Evolutionary conservation across 2,329 filamentous ascomycete species (phyloP).

Genomic region (Orbilia blumenaviensis): DNA sequence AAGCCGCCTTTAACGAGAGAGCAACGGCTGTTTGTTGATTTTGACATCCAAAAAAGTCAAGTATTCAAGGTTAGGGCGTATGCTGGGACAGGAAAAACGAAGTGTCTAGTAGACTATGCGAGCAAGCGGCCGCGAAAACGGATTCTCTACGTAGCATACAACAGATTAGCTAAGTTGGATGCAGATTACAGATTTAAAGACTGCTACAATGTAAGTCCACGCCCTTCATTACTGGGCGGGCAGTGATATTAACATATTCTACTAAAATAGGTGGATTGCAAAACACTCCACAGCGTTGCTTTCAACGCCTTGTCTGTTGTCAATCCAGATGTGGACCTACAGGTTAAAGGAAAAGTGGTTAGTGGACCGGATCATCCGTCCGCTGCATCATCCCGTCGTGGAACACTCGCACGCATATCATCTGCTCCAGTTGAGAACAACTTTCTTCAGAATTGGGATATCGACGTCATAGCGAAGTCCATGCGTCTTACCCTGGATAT

Average conservation of each 20-base stretch:
- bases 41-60: slow-evolving; percentile 50
- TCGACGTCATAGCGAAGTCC: slow-evolving; percentile 18
- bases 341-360: slow-evolving; percentile 27
- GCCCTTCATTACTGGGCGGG: neutral
- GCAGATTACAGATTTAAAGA: slow-evolving; percentile 39
- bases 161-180: slow-evolving; percentile 36
- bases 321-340: slow-evolving; percentile 26
- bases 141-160: slow-evolving; percentile 50
- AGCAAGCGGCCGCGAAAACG: slow-evolving; percentile 27
- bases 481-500: slow-evolving; percentile 25
- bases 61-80: slow-evolving; percentile 56
- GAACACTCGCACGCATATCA: slow-evolving; percentile 31
- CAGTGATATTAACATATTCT: neutral
- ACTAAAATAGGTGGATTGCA: slow-evolving; percentile 41
- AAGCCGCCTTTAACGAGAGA: slow-evolving; percentile 49
- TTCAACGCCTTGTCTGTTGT: slow-evolving; percentile 45
- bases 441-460: slow-evolving; percentile 42
- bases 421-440: slow-evolving; percentile 39
- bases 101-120: slow-evolving; percentile 56
- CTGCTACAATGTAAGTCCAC: slow-evolving; percentile 22
- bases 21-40: slow-evolving; percentile 53
- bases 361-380: neutral
- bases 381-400: slow-evolving; percentile 24
- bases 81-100: slow-evolving; percentile 57
- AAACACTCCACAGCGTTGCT: slow-evolving; percentile 50